These are phyloP conservation scores for Amanita pallidorosea DNA, from an alignment of 768 basidiomycete species.

Conservation along the genomic window DNA sequence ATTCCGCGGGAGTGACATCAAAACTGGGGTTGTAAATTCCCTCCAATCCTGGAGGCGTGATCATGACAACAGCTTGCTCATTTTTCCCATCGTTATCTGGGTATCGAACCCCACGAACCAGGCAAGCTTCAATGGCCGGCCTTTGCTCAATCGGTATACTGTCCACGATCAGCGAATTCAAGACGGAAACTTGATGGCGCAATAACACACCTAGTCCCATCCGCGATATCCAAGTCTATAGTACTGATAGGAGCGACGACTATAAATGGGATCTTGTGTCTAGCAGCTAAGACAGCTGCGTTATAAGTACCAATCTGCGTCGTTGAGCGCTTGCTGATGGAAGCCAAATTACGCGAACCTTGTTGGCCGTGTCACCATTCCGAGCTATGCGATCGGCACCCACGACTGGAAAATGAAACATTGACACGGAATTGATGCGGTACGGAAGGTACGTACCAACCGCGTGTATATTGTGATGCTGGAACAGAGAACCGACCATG, in stretches of 20 bases:
- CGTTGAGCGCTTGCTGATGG: neutral
- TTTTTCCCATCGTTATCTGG: constrained; percentile 35
- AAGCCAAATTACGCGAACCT: constrained; percentile 26
- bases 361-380: constrained; percentile 98
- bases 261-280: constrained; percentile 84
- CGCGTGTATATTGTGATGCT: constrained; percentile 74
- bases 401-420: constrained; percentile 37
- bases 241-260: constrained; percentile 91
- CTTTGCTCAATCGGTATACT: constrained; percentile 92
- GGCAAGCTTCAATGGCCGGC: constrained; percentile 77
- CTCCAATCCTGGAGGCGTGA: constrained; percentile 59
- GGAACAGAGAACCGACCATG: constrained; percentile 94
- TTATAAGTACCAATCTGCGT: constrained; percentile 87
- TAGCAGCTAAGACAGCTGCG: constrained; percentile 82
- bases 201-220: constrained; percentile 51
- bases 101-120: constrained; percentile 75
- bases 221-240: constrained; percentile 69
- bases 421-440: neutral
- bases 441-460: constrained; percentile 39
- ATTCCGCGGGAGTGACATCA: constrained; percentile 89
- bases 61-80: constrained; percentile 70
- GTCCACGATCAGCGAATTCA: constrained; percentile 2
- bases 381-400: constrained; percentile 83
- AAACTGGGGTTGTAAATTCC: constrained; percentile 90
- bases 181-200: neutral